Base-by-base conservation (phyloP, 352 stramenopile genomes). In the Stramenopiles sp. region DNA sequence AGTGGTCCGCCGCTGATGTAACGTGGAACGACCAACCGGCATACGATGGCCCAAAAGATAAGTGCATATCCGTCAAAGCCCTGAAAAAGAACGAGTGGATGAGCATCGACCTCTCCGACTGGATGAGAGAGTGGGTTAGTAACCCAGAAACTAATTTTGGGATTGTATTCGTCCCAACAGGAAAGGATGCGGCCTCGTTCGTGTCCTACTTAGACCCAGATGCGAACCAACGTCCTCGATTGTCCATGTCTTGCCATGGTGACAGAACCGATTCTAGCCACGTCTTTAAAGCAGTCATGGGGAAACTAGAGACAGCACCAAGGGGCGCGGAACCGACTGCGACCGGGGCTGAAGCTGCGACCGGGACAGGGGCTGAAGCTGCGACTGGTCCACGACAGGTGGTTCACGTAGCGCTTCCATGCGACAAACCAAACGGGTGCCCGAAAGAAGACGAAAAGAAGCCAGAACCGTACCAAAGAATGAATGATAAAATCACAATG, bases 261-360 rank as follows among this genome's bases (percentile, higher is more conserved):
- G 53, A 71, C 53, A 71, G 35, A 6, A 6, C 2, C 2, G 53
- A 71, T 71, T 31, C 53, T 6, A 33, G 35, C 33, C 31, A 31
- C 6, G 53, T 71, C 2, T 71, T 71, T 33, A 71, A 71, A 71
- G 53, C 33, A 71, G 35, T 35, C 31, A 71, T 35, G 35, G 53
- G 53, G 6, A 71, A 33, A 4, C 12, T 71, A 6, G 35, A 33
- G 53, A 2, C 31, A 6, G 53, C 43, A 53, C 25, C 43, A 18
- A 53, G 25, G 25, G 43, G 43, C 12, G 25, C 12, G 43, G 25
- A 53, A 53, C 12, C 43, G 12, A 18, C 43, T 12, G 43, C 43
- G 43, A 53, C 43, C 12, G 43, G 43, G 25, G 43, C 43, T 18
- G 25, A 53, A 53, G 43, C 43, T 18, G 43, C 43, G 43, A 53